Base-by-base conservation (phyloP, 2,329 filamentous ascomycete species). In the Didymella arachidicola region DNA sequence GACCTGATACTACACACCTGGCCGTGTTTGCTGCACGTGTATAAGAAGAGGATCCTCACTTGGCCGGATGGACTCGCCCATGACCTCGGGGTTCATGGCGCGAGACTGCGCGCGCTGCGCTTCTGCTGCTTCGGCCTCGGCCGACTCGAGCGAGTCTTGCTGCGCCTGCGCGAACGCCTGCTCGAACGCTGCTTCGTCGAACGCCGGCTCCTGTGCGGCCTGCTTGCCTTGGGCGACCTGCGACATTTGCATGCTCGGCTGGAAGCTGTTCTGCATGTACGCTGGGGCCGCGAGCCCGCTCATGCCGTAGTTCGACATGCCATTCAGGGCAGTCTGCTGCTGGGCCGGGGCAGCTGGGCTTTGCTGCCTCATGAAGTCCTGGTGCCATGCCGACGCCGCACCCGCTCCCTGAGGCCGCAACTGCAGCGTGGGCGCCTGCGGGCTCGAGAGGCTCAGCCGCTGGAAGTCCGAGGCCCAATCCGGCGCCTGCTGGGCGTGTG, bases 181-280 rank as follows among this genome's bases (percentile, higher is more conserved):
- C 48, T 82, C 83, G 62, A 87, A 86, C 16, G 84, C 84, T 19
- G 80, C 83, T 38, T 85, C 82, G 54, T 86, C 82, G 56, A 83
- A 84, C 10, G 73, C 67, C 18, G 80, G 78, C 1, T 79, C 75
- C 52, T 74, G 64, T 16, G 67, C 68, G 45, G 61, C 64, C 63
- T 78, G 70, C 60, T 78, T 71, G 38, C 74, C 73, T 65, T 73
- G 72, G 41, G 71, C 65, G 27, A 68, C 59, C 26, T 69, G 59
- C 22, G 72, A 70, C 32, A 67, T 46, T 18, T 65, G 60, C 34
- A 54, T 59, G 22, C 53, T 48, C 41, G 66, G 63, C 52, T 70
- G 67, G 45, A 64, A 64, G 26, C 55, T 60, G 11, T 59, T 34
- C 27, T 70, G 70, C 59, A 72, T 72, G 47, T 71, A 74, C 12